A percentile compares a stretch with the other conserved stretches of the same genome.
Conservation (phyloP, 331 rosid genomes). For the Pyracantha coccinea region DNA sequence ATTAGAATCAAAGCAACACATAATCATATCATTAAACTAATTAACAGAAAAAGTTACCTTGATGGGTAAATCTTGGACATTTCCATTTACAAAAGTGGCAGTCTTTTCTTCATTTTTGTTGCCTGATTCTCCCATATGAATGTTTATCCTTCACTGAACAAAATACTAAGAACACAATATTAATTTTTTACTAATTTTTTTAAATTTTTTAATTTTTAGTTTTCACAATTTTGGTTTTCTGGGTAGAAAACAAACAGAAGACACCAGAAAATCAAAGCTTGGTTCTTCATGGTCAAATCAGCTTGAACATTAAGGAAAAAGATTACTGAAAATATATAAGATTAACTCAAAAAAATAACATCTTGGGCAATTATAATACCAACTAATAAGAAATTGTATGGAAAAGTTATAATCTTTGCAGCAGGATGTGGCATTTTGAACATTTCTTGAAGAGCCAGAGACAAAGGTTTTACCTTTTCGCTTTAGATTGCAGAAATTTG, state of each 20-base stretch:
- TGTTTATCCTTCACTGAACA: not conserved
- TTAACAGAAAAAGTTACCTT: constrained; percentile 26
- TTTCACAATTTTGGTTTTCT: constrained; percentile 4
- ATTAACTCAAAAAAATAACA: not conserved
- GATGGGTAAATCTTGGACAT: constrained; percentile 18
- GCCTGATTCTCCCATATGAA: constrained; percentile 41
- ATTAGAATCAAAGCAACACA: not conserved
- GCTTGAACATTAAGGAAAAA: not conserved
- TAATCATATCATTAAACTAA: not conserved
- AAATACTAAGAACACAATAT: not conserved
- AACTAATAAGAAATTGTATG: not conserved
- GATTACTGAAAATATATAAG: not conserved
- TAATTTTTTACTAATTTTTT: not conserved
- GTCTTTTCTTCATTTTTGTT: constrained; percentile 15
- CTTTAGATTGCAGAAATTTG: not conserved
- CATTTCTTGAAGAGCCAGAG: not conserved
- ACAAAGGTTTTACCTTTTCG: not conserved
- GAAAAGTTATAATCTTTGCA: not conserved
- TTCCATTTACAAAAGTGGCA: constrained; percentile 20
- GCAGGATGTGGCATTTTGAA: not conserved
- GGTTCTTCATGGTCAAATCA: not conserved
- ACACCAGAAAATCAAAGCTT: not conserved
- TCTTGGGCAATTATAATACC: not conserved
- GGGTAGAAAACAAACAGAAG: not conserved
- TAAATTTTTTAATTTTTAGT: too few relatives aligned